Base-by-base conservation (phyloP, 2,329 filamentous ascomycete species). In the Torrubiella hemipterigena region DNA sequence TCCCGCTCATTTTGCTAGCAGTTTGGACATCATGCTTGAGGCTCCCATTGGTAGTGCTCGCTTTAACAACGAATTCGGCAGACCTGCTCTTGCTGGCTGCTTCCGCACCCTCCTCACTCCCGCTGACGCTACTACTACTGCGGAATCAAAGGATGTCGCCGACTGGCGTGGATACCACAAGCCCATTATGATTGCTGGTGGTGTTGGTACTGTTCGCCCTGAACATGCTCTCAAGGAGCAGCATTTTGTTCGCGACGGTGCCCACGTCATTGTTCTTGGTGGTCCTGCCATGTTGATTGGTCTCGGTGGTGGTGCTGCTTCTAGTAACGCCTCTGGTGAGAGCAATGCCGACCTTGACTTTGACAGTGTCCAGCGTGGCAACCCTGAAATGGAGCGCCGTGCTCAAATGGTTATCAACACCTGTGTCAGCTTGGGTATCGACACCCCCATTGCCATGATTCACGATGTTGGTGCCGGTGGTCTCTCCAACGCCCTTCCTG, bases 401-500 rank as follows among this genome's bases (percentile, higher is more conserved):
- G 91, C 89, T 3, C 91, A 98, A 59, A 93, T 96, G 73, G 91
- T 98, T 41, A 98, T 98, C 57, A 91, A 96, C 56, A 79, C 85
- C 5, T 98, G 91, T 53, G 77, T 82, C 17, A 79, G 84, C 4
- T 71, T 96, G 45, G 89, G 87, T 12, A 63, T 77, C 4, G 67
- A 85, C 40, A 96, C 81, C 50, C 91, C 91, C 1, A 96, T 98
- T 43, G 80, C 84, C 34, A 89, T 96, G 61, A 96, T 98, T 41
- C 91, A 98, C 53, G 91, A 98, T 50, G 91, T 98, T 27, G 91
- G 91, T 39, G 91, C 91, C 30, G 91, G 91, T 47, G 91, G 91
- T 37, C 62, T 69, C 14, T 69, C 65, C 9, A 74, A 73, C 42
- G 87, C 86, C 20, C 65, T 95, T 12, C 86, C 89, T 7, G 86